phyloP scores from a whole-genome alignment of 371 early-diverging fungal genomes.

The Mortierella polycephala region DNA sequence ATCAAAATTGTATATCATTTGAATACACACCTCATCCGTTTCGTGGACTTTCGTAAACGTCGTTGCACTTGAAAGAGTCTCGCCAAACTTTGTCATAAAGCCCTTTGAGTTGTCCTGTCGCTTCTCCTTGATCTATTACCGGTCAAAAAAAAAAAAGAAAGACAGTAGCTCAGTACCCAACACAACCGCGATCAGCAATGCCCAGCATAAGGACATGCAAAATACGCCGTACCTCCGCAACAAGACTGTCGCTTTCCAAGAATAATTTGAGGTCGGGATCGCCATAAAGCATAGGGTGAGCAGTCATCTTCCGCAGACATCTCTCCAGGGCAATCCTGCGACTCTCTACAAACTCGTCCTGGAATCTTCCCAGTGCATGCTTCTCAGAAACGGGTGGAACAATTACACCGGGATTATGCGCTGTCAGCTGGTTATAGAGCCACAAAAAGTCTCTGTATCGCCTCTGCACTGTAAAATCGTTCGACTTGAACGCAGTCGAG shows the following conservation, averaged over 20 bases:
- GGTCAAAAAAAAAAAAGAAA: conserved; percentile 6
- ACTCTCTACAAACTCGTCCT: conserved; percentile 94
- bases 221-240: conserved; percentile 62
- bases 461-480: conserved; percentile 84
- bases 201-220: background rate
- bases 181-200: background rate
- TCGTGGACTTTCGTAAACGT: conserved; percentile 64
- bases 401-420: conserved; percentile 88
- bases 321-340: conserved; percentile 87
- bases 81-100: conserved; percentile 68
- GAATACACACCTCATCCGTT: conserved; percentile 58
- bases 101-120: conserved; percentile 60
- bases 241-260: conserved; percentile 89
- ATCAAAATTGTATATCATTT: background rate
- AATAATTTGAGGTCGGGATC: conserved; percentile 89
- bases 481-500: conserved; percentile 76
- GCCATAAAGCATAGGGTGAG: conserved; percentile 86
- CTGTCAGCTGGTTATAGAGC: conserved; percentile 87
- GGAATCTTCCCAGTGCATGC: conserved; percentile 91
- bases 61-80: conserved; percentile 59
- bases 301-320: conserved; percentile 81
- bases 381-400: conserved; percentile 96
- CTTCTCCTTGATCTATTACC: conserved; percentile 57
- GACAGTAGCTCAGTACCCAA: background rate
- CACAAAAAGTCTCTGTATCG: conserved; percentile 95